Evolutionary conservation across 129 eudicot species (phyloP).

Genomic region (Chrysanthemum seticuspe): DNA sequence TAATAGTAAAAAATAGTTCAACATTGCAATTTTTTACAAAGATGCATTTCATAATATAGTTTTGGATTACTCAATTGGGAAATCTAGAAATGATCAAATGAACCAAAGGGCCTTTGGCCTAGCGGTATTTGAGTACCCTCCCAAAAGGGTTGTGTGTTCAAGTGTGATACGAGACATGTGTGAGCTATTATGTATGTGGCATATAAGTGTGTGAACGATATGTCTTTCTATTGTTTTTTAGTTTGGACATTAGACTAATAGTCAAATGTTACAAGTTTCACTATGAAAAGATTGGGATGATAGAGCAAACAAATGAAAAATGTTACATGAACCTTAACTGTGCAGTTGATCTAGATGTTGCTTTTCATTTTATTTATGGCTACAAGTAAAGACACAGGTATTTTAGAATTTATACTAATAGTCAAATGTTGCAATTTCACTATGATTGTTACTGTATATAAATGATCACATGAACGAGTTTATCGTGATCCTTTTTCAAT

Average conservation of each 20-base stretch:
- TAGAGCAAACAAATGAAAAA: too few species aligned
- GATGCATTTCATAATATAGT: neutral
- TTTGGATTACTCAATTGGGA: neutral
- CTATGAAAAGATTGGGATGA: neutral
- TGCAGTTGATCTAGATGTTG: neutral
- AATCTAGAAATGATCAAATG: neutral
- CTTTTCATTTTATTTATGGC: neutral
- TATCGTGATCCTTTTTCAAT: too few species aligned
- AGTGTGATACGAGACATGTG: too few species aligned
- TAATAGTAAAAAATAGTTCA: neutral
- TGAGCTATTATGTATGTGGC: too few species aligned
- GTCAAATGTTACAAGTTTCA: conserved; percentile 2
- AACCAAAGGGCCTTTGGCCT: neutral
- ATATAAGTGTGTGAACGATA: too few species aligned
- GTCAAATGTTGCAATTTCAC: conserved; percentile 1
- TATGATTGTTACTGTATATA: too few species aligned
- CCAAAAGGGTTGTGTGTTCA: too few species aligned
- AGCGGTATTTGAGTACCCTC: too few species aligned
- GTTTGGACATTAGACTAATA: too few species aligned
- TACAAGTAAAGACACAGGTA: neutral
- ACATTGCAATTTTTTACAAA: neutral
- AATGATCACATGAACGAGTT: too few species aligned
- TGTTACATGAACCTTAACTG: neutral
- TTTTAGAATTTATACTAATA: conserved; percentile 1
- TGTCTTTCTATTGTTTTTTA: too few species aligned